A percentile compares a stretch with the other conserved stretches of the same genome.
Conservation (phyloP, 2,329 filamentous ascomycete species). For the Massarina eburnea region DNA sequence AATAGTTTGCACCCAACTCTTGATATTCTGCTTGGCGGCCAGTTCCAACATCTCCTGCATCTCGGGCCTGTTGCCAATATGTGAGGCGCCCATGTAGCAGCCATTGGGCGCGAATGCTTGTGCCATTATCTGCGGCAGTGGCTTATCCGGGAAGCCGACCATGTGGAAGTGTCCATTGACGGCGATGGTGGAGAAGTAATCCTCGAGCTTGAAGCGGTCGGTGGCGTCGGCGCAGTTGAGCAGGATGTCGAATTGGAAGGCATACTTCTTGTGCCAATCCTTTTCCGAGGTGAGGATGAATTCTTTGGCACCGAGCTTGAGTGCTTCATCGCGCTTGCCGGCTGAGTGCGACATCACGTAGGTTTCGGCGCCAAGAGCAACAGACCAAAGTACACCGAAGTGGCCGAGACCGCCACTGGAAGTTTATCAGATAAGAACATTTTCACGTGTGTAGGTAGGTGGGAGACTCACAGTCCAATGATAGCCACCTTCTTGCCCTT, state of each 20-base stretch:
- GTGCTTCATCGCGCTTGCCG: constrained; percentile 61
- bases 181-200: constrained; percentile 78
- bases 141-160: constrained; percentile 77
- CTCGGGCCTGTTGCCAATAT: constrained; percentile 54
- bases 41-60: constrained; percentile 56
- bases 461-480: constrained; percentile 59
- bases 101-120: constrained; percentile 77
- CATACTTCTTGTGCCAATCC: constrained; percentile 59
- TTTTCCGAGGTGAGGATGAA: constrained; percentile 62
- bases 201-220: constrained; percentile 66
- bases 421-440: constrained; percentile 5
- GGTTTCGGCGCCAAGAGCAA: constrained; percentile 61
- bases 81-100: constrained; percentile 53
- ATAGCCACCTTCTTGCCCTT: constrained; percentile 79
- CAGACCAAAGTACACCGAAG: constrained; percentile 52
- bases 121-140: constrained; percentile 69
- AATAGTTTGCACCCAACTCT: constrained; percentile 64
- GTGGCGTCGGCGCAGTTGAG: constrained; percentile 73
- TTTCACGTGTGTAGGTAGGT: neutral
- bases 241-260: constrained; percentile 71
- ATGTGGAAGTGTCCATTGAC: constrained; percentile 79
- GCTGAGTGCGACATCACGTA: constrained; percentile 63
- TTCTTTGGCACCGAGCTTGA: constrained; percentile 61
- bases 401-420: constrained; percentile 52
- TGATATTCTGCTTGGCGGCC: constrained; percentile 54